Percentiles rank a stretch among this genome's conserved stretches.
Conservation (phyloP, 192 early-diverging fungal species). For the Backusella westeae region DNA sequence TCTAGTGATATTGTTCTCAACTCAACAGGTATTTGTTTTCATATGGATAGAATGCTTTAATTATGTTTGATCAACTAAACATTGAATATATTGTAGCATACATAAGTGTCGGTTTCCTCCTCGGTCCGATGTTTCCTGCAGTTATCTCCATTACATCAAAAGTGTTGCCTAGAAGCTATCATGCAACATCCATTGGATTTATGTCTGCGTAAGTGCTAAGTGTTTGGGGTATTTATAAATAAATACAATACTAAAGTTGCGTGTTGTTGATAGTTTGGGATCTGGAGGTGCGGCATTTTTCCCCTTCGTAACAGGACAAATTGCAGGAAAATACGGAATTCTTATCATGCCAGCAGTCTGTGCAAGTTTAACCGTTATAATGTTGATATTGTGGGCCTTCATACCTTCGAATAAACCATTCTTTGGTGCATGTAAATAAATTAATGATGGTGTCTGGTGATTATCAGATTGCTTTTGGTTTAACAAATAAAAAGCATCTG, state of each 20-base stretch:
- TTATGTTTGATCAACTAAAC: not conserved
- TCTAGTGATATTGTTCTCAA: constrained; percentile 8
- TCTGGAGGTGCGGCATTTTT: constrained; percentile 26
- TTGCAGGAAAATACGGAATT: constrained; percentile 20
- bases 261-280: constrained; percentile 12
- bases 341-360: constrained; percentile 19
- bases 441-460: not conserved
- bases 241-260: not conserved
- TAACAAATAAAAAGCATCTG: not conserved
- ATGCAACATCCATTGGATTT: constrained; percentile 33
- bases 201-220: constrained; percentile 21
- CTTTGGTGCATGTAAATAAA: constrained; percentile 2
- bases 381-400: constrained; percentile 25
- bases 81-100: not conserved
- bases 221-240: not conserved
- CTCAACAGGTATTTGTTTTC: constrained; percentile 9
- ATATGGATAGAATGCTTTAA: not conserved
- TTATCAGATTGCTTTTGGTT: not conserved
- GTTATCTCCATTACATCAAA: constrained; percentile 25
- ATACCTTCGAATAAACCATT: constrained; percentile 15
- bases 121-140: constrained; percentile 32
- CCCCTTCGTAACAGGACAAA: constrained; percentile 24
- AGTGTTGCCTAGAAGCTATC: constrained; percentile 19
- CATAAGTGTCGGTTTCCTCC: constrained; percentile 16
- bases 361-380: constrained; percentile 6